Evolutionary conservation across 352 stramenopile species (phyloP).

Genomic region (Pythium grandisporangium): DNA sequence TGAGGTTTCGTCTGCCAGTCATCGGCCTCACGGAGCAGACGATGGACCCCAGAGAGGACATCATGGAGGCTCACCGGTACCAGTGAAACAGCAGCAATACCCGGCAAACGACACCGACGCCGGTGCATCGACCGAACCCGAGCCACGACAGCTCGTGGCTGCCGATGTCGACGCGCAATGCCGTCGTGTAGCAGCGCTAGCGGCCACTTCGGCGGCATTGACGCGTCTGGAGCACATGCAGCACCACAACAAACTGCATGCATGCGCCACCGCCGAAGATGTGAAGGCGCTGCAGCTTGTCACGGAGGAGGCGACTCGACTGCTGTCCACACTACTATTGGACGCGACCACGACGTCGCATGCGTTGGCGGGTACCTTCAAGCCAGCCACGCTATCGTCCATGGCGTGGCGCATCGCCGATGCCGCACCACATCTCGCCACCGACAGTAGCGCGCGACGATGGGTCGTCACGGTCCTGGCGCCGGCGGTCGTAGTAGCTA

Average conservation of each 20-base stretch:
- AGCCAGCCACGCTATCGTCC: neutral
- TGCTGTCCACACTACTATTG: conserved; percentile 1
- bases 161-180: too few species aligned
- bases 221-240: conserved; percentile 43
- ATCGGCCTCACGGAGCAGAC: too few species aligned
- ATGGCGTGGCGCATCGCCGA: neutral
- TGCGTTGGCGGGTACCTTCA: neutral
- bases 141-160: too few species aligned
- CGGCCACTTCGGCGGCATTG: too few species aligned
- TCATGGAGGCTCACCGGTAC: too few species aligned
- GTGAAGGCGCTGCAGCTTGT: conserved; percentile 9
- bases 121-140: too few species aligned
- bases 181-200: too few species aligned
- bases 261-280: conserved; percentile 24
- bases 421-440: neutral
- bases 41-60: too few species aligned
- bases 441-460: neutral
- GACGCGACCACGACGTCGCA: neutral
- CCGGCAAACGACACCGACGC: too few species aligned
- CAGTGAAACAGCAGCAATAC: too few species aligned
- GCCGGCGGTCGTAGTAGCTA: conserved; percentile 3
- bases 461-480: conserved; percentile 4
- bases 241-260: conserved; percentile 48
- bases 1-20: too few species aligned
- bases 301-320: conserved; percentile 7